A percentile compares a stretch with the other conserved stretches of the same genome.
Evolutionary conservation across 2,329 filamentous ascomycete genomes (phyloP).

Genomic region (Fonsecaea pugnacius): DNA sequence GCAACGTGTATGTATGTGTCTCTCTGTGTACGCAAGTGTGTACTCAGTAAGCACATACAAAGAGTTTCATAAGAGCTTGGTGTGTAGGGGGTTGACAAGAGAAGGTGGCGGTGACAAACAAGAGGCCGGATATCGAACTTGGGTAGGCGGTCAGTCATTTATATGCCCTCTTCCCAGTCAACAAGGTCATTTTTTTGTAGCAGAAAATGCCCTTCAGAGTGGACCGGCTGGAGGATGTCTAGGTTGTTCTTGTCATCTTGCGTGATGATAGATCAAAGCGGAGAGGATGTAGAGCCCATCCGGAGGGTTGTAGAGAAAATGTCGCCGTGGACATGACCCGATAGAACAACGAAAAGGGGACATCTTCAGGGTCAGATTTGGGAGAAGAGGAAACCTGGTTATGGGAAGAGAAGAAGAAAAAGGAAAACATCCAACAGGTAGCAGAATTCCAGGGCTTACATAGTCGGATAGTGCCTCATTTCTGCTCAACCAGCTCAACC

Average conservation of each 20-base stretch:
- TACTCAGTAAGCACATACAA: neutral
- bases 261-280: neutral
- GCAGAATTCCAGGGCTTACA: constrained; percentile 29
- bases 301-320: neutral
- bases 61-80: neutral
- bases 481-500: constrained; percentile 27
- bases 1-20: neutral
- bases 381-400: neutral
- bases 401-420: constrained; percentile 14
- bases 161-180: neutral
- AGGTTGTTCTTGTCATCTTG: neutral
- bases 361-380: neutral
- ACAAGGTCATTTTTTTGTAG: neutral
- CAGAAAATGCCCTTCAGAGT: neutral
- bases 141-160: neutral
- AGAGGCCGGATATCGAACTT: neutral
- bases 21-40: neutral
- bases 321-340: neutral
- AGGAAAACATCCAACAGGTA: constrained; percentile 16
- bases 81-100: neutral
- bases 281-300: neutral
- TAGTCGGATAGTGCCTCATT: constrained; percentile 21
- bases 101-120: neutral
- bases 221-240: neutral
- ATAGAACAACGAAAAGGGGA: neutral